Conservation (phyloP, 495 filamentous ascomycete species). For the Alectoria sarmentosa region DNA sequence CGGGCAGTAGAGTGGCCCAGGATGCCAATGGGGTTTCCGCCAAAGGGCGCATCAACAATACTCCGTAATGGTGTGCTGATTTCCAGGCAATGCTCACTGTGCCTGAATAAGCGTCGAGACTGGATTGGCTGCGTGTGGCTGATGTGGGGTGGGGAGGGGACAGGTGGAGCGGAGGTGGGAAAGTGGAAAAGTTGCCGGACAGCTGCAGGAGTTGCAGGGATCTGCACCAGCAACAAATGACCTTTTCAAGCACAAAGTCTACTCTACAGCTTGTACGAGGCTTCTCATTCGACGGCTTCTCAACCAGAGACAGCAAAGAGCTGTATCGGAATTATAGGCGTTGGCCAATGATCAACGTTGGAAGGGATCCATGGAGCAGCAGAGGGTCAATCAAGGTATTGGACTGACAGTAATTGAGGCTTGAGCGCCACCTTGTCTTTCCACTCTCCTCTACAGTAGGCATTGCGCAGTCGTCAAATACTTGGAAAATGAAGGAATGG, state of each 20-base stretch:
- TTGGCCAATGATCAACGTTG: too few species aligned
- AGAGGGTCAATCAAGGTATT: too few species aligned
- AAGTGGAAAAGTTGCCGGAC: neutral
- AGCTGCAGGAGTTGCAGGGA: neutral
- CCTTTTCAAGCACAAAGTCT: too few species aligned
- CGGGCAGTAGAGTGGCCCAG: neutral
- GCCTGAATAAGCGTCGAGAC: slow-evolving; percentile 5
- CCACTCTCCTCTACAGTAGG: too few species aligned
- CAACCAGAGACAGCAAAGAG: too few species aligned
- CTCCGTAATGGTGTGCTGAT: neutral
- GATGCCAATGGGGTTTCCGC: neutral
- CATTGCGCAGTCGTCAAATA: too few species aligned
- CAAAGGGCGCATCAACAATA: neutral
- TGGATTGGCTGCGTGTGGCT: slow-evolving; percentile 14
- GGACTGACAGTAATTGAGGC: neutral
- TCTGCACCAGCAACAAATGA: neutral
- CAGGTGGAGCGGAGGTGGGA: slow-evolving; percentile 1
- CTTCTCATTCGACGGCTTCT: too few species aligned
- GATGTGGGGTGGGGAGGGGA: slow-evolving; percentile 8
- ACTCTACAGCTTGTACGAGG: too few species aligned
- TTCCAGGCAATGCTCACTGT: neutral
- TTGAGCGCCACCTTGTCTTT: neutral
- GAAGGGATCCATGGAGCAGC: too few species aligned
- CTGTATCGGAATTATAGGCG: too few species aligned
- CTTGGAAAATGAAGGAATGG: neutral